These are phyloP conservation scores for Pyrenochaeta sp. DNA, from an alignment of 2,329 filamentous ascomycete species.

Conservation along the genomic window DNA sequence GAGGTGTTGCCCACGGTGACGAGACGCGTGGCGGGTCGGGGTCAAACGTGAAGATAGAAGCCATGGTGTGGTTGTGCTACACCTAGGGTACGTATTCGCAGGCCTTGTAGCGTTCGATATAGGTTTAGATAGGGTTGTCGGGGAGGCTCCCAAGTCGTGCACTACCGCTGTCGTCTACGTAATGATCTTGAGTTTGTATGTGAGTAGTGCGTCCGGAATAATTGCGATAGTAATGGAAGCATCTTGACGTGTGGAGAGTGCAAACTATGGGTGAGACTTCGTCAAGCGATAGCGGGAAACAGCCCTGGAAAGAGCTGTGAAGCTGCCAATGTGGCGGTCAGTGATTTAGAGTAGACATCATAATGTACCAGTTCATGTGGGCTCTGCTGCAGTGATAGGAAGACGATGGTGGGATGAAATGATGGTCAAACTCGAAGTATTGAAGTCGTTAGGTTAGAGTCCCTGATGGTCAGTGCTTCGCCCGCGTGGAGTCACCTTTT, in stretches of 20 bases:
- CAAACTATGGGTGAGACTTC: slow-evolving; percentile 33
- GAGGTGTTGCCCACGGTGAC: slow-evolving; percentile 85
- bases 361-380: neutral
- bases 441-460: slow-evolving; percentile 12
- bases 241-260: slow-evolving; percentile 55
- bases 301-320: slow-evolving; percentile 30
- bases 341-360: slow-evolving; percentile 22
- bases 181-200: slow-evolving; percentile 61
- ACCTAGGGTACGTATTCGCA: neutral
- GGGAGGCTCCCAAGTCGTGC: slow-evolving; percentile 5
- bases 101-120: neutral
- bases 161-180: slow-evolving; percentile 32
- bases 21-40: slow-evolving; percentile 85
- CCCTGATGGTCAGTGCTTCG: neutral
- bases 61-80: slow-evolving; percentile 64
- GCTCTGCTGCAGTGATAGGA: slow-evolving; percentile 2
- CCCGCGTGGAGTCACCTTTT: neutral
- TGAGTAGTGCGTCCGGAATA: slow-evolving; percentile 59
- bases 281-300: slow-evolving; percentile 25
- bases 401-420: slow-evolving; percentile 3
- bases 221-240: slow-evolving; percentile 57
- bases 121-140: neutral
- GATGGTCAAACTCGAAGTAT: slow-evolving; percentile 6
- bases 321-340: slow-evolving; percentile 36
- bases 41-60: slow-evolving; percentile 96